Base-by-base conservation (phyloP, 2,329 filamentous ascomycete genomes). In the Trichoderma gracile region DNA sequence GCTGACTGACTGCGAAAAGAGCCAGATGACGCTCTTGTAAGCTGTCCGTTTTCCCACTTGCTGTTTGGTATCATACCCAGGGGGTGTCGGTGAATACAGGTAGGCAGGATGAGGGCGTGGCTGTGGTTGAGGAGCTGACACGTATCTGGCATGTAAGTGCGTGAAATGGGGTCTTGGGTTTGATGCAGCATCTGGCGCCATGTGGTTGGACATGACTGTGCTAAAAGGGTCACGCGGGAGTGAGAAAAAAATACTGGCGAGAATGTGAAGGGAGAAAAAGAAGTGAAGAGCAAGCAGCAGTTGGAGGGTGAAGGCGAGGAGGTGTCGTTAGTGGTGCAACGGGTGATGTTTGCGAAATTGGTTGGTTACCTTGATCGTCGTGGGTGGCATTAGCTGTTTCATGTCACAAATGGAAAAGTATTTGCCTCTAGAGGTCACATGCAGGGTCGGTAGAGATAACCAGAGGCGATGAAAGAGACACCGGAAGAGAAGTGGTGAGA, bases 71-170 rank as follows among this genome's bases (percentile, higher is more conserved):
- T 33, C 30, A 33, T 10, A 10, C 30, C 33, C 33, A 2, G 4
- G 33, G 33, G 33, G 25, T 27, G n/a, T n/a, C 30, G 33, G 33
- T 38, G 1, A 14, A 38, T 38, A 30, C 8, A 38, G 33, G 57
- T 19, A 38, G 33, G 57, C 27, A 25, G 57, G 57, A 60, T 53
- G 47, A 52, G 38, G n/a, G 25, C 33, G 57, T 61, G 57, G 46
- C 46, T 61, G 57, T 53, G 57, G 57, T 61, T 61, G 33, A 43
- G 57, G 57, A 47, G 57, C 57, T 53, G 57, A 61, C 47, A 61
- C 57, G 47, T 45, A 61, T 61, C 9, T 19, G 33, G 45, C 57
- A 33, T 61, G 46, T 53, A 52, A 52, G 23, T 61, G 38, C 42
- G 33, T 38, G 33, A 14, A 38, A 14, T 38, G 33, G 33, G 33